Percentiles rank a stretch among this genome's conserved stretches.
Evolutionary conservation across 148 eudicot genomes (phyloP).

Genomic region (Arbutus unedo): DNA sequence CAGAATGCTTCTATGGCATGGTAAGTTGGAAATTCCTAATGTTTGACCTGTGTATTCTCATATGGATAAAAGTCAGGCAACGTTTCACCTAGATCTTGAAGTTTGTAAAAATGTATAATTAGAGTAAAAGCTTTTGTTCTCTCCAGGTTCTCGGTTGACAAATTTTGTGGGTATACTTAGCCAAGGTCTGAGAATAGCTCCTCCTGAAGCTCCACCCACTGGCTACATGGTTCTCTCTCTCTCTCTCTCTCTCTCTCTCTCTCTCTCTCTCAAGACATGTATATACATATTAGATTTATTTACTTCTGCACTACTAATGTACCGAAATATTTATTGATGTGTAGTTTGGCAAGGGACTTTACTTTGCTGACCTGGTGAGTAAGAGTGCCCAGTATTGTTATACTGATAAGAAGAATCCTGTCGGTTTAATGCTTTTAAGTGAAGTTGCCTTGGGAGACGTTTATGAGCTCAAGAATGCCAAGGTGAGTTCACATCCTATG

Average conservation of each 20-base stretch:
- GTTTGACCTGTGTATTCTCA: neutral
- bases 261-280: neutral
- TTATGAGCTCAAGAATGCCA: conserved; percentile 72
- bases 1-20: conserved; percentile 99
- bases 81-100: neutral
- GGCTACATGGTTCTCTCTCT: conserved; percentile 82
- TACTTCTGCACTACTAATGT: neutral
- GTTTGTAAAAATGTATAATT: neutral
- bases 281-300: neutral
- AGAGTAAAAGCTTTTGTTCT: neutral
- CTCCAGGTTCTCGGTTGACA: conserved; percentile 91
- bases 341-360: conserved; percentile 97
- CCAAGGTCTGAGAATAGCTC: conserved; percentile 97
- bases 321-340: conserved; percentile 13
- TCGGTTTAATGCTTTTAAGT: conserved; percentile 93
- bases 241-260: conserved; percentile 15
- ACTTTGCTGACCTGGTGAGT: conserved; percentile 98
- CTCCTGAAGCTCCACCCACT: conserved; percentile 98
- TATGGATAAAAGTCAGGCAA: neutral
- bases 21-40: conserved; percentile 29
- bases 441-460: conserved; percentile 95
- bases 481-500: conserved; percentile 40
- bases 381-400: conserved; percentile 98
- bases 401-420: conserved; percentile 79
- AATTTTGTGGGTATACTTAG: conserved; percentile 97